Percentiles rank a stretch among this genome's conserved stretches.
These are phyloP conservation scores for Pythium dissotocum DNA, from an alignment of 352 stramenopile genomes.

Conservation along the genomic window DNA sequence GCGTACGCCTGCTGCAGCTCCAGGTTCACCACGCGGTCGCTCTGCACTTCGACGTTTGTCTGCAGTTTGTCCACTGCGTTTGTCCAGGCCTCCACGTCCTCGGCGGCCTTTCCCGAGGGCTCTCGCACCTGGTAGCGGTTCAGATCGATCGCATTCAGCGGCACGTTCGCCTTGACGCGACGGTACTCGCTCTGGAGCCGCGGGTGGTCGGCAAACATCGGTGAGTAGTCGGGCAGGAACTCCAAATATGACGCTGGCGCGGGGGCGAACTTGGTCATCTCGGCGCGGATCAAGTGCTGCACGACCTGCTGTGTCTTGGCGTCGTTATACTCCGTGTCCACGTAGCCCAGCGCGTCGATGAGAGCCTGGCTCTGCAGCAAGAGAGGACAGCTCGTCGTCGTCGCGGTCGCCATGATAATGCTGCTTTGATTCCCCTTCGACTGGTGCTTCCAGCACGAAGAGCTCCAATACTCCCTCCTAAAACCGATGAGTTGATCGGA, in stretches of 20 bases:
- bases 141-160: slow-evolving; percentile 70
- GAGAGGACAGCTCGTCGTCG: slow-evolving; percentile 52
- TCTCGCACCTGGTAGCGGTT: slow-evolving; percentile 65
- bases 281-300: slow-evolving; percentile 63
- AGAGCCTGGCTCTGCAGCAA: slow-evolving; percentile 61
- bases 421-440: neutral
- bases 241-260: slow-evolving; percentile 47
- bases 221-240: slow-evolving; percentile 60
- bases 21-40: slow-evolving; percentile 67
- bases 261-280: slow-evolving; percentile 72
- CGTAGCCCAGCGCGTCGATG: slow-evolving; percentile 75
- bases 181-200: slow-evolving; percentile 72
- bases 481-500: slow-evolving; percentile 13
- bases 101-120: slow-evolving; percentile 39
- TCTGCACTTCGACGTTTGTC: slow-evolving; percentile 60
- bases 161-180: slow-evolving; percentile 63
- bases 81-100: slow-evolving; percentile 58
- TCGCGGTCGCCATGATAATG: slow-evolving; percentile 14
- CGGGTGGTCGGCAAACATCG: slow-evolving; percentile 50
- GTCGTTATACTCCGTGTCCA: slow-evolving; percentile 68
- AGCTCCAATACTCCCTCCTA: neutral
- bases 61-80: slow-evolving; percentile 48
- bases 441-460: neutral
- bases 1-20: slow-evolving; percentile 79
- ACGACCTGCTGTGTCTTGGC: slow-evolving; percentile 48